Evolutionary conservation across 225 moss, liverwort and hornwort genomes (phyloP), one percentile per base, ranked within the genome.

Genomic region (Climacium dendroides): DNA sequence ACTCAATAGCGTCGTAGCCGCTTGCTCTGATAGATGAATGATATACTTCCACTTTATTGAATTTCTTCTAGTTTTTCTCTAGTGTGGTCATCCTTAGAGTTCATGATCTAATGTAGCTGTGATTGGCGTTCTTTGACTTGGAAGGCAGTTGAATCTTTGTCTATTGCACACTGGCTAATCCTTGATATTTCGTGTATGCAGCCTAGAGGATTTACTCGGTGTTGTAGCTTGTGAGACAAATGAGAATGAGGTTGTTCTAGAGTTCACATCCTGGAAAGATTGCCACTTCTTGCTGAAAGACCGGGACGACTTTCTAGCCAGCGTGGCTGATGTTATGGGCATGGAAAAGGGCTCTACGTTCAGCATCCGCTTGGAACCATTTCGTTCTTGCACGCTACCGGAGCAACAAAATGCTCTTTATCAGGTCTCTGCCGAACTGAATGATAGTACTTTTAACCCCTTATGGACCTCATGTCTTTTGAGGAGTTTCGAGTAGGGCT

Each of bases 171-270:
- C 65, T 81, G 45, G 45, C 28, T 78, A 84, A 87, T 87, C 41
- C 43, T 83, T 90, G 65, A 34, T 53, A 34, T 87, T 78, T 79
- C 73, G 79, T 85, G 54, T 69, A 80, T 92, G 91, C 94, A 98
- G 98, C 92, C 89, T 98, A 84, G 95, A 92, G 89, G 98, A 98
- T 91, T 92, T 98, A 87, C 91, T 96, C 59, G 98, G 98, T 61
- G 89, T 98, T 52, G 91, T 95, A 89, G 95, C 92, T 75, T 91
- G 92, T 83, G 98, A 96, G 88, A 94, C 95, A 82, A 93, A 93
- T 90, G 90, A 89, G 62, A 93, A 94, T 82, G 98, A 97, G 80
- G 95, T 98, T 34, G 84, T 94, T 35, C 85, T 98, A 83, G 98
- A 98, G 88, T 96, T 98, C 23, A 95, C 93, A 75, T 93, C 97